Conservation (phyloP, 257 asterid genomes). For the Solanum chmielewskii region DNA sequence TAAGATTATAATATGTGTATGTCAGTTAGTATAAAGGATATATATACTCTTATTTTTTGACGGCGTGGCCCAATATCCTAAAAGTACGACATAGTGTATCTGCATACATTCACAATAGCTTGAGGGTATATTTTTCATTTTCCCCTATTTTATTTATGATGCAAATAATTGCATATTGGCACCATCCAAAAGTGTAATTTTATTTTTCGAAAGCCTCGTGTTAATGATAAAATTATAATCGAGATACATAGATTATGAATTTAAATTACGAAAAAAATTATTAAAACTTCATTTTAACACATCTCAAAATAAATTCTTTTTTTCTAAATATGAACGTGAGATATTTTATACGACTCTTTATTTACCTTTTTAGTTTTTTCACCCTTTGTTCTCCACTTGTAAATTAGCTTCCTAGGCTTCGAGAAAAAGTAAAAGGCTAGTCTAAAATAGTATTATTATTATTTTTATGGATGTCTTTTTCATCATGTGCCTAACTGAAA, state of each 20-base stretch:
- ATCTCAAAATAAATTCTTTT: rapidly evolving
- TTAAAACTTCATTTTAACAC: not conserved
- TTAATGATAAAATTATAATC: not conserved
- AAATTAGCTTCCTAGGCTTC: not conserved
- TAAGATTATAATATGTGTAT: too few species aligned
- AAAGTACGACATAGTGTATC: too few species aligned
- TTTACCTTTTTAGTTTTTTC: not conserved
- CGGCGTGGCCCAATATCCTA: too few species aligned
- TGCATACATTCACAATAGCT: too few species aligned
- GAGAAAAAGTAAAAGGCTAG: not conserved
- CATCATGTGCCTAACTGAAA: not conserved
- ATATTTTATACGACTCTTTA: not conserved
- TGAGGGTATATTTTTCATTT: too few species aligned
- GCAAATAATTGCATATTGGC: not conserved
- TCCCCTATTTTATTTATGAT: not conserved
- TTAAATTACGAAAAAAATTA: not conserved
- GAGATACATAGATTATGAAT: not conserved
- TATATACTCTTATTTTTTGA: too few species aligned
- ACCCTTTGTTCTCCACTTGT: not conserved
- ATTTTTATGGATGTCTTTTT: not conserved
- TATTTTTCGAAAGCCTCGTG: not conserved
- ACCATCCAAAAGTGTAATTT: not conserved
- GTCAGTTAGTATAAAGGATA: too few species aligned
- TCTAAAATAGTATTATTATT: not conserved
- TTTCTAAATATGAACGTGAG: not conserved